phyloP scores from a whole-genome alignment of 371 early-diverging fungal species.

The Rhizomucor pusillus region DNA sequence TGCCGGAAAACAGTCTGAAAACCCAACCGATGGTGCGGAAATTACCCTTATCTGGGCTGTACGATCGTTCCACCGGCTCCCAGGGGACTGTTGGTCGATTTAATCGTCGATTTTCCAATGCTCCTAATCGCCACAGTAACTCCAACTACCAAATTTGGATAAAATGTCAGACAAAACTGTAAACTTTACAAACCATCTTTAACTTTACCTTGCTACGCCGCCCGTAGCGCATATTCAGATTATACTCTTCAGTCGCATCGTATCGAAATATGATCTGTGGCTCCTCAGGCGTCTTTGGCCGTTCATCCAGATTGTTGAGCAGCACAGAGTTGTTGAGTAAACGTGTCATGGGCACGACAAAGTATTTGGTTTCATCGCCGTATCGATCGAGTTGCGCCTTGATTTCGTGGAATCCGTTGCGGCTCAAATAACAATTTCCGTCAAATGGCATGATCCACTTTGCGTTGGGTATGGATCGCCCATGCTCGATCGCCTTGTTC shows the following conservation, averaged over 20 bases:
- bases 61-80: slow-evolving; percentile 54
- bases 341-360: slow-evolving; percentile 70
- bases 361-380: slow-evolving; percentile 57
- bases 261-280: slow-evolving; percentile 69
- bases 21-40: slow-evolving; percentile 72
- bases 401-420: slow-evolving; percentile 61
- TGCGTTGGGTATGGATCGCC: slow-evolving; percentile 49
- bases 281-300: slow-evolving; percentile 66
- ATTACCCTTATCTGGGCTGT: slow-evolving; percentile 55
- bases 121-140: slow-evolving; percentile 64
- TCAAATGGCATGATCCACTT: slow-evolving; percentile 73
- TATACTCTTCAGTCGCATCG: slow-evolving; percentile 60
- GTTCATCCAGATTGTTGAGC: slow-evolving; percentile 49
- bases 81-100: slow-evolving; percentile 62
- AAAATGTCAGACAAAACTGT: neutral
- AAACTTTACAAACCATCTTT: neutral
- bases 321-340: slow-evolving; percentile 60
- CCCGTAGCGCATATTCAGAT: slow-evolving; percentile 70
- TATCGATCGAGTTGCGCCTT: slow-evolving; percentile 45
- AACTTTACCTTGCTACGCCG: slow-evolving; percentile 69
- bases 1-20: slow-evolving; percentile 65
- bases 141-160: slow-evolving; percentile 43
- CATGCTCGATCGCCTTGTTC: slow-evolving; percentile 61
- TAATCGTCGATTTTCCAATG: slow-evolving; percentile 53
- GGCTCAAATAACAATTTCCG: slow-evolving; percentile 66